Percentiles rank a stretch among this genome's conserved stretches.
These are phyloP conservation scores for Aspergillus pseudonomiae DNA, from an alignment of 2,329 filamentous ascomycete genomes.

Conservation along the genomic window DNA sequence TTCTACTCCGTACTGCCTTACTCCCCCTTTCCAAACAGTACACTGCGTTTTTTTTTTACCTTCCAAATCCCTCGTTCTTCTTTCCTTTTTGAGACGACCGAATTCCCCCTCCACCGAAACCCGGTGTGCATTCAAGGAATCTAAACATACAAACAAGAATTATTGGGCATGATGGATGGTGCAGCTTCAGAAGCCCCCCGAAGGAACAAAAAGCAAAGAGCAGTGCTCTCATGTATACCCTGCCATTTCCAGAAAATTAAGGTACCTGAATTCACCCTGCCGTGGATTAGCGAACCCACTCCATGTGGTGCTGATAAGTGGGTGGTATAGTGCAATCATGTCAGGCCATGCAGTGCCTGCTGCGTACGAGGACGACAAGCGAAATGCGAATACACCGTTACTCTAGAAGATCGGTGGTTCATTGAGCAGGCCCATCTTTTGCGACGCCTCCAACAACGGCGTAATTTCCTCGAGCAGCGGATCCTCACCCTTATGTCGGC, in stretches of 20 bases:
- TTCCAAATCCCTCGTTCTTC: not conserved
- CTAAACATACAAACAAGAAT: not conserved
- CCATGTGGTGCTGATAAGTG: not conserved
- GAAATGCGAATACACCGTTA: conserved; percentile 3
- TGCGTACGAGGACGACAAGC: conserved; percentile 1
- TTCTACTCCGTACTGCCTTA: not conserved
- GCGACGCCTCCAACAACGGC: not conserved
- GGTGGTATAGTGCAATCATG: conserved; percentile 1
- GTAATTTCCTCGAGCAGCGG: conserved; percentile 1
- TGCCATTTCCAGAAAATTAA: conserved; percentile 5
- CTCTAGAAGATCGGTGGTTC: conserved; percentile 2
- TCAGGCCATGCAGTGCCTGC: conserved; percentile 4
- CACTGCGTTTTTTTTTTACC: not conserved
- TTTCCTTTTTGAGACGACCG: not conserved
- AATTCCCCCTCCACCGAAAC: not conserved
- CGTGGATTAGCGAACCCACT: not conserved
- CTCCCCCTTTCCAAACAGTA: not conserved
- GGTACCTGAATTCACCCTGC: not conserved
- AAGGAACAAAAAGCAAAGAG: conserved; percentile 5
- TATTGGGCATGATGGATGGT: not conserved
- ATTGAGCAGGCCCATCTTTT: not conserved
- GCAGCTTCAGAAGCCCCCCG: not conserved
- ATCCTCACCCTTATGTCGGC: not conserved
- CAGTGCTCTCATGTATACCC: not conserved
- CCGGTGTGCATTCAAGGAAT: not conserved